phyloP scores from a whole-genome alignment of 768 basidiomycete species.

The Hydnomerulius pinastri region DNA sequence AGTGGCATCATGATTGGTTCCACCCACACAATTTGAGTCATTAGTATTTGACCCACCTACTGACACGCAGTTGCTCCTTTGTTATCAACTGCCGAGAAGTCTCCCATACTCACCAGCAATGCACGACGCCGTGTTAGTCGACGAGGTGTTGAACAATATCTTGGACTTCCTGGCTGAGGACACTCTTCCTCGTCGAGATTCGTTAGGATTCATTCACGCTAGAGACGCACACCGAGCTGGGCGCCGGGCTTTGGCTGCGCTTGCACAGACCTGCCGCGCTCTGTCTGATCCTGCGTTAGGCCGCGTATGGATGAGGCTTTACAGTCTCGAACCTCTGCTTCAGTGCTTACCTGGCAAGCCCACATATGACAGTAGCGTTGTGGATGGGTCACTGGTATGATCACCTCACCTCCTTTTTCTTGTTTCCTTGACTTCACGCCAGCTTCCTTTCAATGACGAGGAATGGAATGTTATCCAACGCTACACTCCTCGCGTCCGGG shows the following conservation, averaged over 20 bases:
- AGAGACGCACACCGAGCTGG: background rate
- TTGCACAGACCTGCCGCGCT: slow-evolving; percentile 15
- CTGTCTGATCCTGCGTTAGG: slow-evolving; percentile 17
- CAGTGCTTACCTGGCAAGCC: slow-evolving; percentile 3
- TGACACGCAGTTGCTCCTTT: no score
- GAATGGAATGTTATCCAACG: slow-evolving; percentile 3
- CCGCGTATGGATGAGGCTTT: slow-evolving; percentile 13
- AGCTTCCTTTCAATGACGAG: slow-evolving; percentile 6
- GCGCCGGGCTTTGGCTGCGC: slow-evolving; percentile 4
- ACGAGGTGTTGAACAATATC: slow-evolving; percentile 3
- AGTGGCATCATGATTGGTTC: no score
- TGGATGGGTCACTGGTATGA: background rate
- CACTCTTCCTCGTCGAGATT: background rate
- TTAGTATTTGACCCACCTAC: no score
- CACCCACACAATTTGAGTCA: no score
- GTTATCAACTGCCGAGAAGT: no score
- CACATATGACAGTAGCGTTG: background rate
- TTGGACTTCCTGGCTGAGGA: slow-evolving; percentile 3
- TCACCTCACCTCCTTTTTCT: background rate
- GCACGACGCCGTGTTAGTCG: slow-evolving; percentile 1
- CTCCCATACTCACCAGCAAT: no score
- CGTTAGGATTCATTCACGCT: no score
- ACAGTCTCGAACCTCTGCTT: slow-evolving; percentile 9
- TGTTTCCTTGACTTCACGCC: background rate
- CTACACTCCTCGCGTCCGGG: slow-evolving; percentile 10